Evolutionary conservation across 2,329 filamentous ascomycete genomes (phyloP), one percentile per base, ranked within the genome.

Genomic region (Lasiodiplodia sp.): DNA sequence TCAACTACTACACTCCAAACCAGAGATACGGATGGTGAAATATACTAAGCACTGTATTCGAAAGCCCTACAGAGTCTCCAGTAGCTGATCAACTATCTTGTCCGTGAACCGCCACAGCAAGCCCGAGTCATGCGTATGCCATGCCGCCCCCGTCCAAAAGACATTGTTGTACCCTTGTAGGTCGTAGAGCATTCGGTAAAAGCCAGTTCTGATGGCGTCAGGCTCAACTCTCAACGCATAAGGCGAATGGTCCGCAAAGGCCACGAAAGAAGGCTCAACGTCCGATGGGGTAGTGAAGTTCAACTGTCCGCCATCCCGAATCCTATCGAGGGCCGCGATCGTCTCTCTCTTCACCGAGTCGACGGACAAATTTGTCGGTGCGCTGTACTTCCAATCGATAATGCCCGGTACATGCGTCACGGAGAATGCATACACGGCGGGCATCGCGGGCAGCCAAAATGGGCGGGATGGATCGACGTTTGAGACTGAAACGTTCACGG

Each of bases 91-190:
- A 38, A 68, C 31, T n/a, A 60, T 18, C 12, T 49, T 38, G 66
- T 75, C 72, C 0, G 73, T 78, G 57, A 77, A 78, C 14, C 74
- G 67, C 75, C 76, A 80, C n/a, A 80, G 68, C 21, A 70, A 51
- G 44, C 67, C 71, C 6, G 76, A 76, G 71, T 77, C 75, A 40
- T 79, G 76, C 4, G 73, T 72, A 21, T 77, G 71, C 70, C 75
- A 76, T 7, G 75, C 71, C 16, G 72, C 71, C 1, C 76, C 76
- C 8, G 73, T 76, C 68, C 69, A 78, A 57, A 66, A 77, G 2
- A 73, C 76, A 23, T 70, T 73, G 25, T 57, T 66, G 28, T 69
- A 49, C 3, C 76, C 76, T 31, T 78, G 76, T 25, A 78, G 44
- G 14, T 38, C 71, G 49, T 72, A 67, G 66, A 77, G 31, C 25